Percentiles rank a stretch among this genome's conserved stretches.
Conservation (phyloP, 78 protist species). For the Trichosphaerium sp. region DNA sequence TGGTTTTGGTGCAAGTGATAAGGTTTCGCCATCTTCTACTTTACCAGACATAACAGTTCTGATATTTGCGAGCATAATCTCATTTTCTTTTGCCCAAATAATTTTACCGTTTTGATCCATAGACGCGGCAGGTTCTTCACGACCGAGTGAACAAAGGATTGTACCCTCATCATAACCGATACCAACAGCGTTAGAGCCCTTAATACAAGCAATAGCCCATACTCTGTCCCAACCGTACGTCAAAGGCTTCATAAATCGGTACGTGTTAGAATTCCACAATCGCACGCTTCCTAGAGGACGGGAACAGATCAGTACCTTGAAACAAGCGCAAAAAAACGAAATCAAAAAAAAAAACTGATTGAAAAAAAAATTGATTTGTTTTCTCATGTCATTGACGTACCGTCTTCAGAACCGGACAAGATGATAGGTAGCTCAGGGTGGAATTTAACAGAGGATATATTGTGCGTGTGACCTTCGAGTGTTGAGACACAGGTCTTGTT, state of each 20-base stretch:
- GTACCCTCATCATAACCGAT: constrained; percentile 91
- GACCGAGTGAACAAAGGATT: constrained; percentile 70
- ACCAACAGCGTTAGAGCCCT: constrained; percentile 67
- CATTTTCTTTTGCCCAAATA: constrained; percentile 72
- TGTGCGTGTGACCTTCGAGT: constrained; percentile 84
- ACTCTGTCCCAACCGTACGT: constrained; percentile 87
- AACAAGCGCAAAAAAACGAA: no score
- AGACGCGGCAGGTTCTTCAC: constrained; percentile 82
- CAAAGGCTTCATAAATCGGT: constrained; percentile 81
- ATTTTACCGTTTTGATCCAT: constrained; percentile 93
- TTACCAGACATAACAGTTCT: background rate
- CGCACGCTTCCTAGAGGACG: constrained; percentile 57
- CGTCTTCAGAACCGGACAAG: constrained; percentile 85
- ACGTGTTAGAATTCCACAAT: constrained; percentile 87
- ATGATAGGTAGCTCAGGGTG: constrained; percentile 96
- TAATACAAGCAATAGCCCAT: constrained; percentile 73
- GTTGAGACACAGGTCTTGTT: constrained; percentile 87
- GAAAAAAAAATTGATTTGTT: background rate
- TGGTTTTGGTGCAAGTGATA: constrained; percentile 66
- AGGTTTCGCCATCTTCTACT: constrained; percentile 72
- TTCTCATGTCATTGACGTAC: background rate
- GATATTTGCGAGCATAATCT: constrained; percentile 50
- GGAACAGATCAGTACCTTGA: no score
- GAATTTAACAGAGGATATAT: constrained; percentile 75
- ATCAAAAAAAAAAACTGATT: no score